phyloP scores from a whole-genome alignment of 202 grass and related monocot species.

The Tripidium arundinaceum region DNA sequence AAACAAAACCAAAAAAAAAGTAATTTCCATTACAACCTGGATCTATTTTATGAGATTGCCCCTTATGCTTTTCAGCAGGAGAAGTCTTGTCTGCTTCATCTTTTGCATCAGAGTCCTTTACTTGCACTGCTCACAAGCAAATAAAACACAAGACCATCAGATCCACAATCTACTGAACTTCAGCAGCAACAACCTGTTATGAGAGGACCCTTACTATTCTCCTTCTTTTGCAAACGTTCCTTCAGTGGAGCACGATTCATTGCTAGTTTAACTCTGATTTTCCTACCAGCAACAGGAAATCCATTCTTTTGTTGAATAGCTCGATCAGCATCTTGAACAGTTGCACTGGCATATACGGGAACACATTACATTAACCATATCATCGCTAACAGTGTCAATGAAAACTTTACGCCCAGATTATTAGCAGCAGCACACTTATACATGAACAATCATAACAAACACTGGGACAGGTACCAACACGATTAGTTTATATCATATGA shows the following conservation, averaged over 20 bases:
- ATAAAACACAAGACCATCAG: background rate
- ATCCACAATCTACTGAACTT: slow-evolving; percentile 9
- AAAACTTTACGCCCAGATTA: background rate
- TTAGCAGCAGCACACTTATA: background rate
- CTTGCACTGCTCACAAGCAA: slow-evolving; percentile 30
- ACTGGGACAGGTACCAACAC: background rate
- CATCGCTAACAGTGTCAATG: background rate
- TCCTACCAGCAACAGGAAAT: slow-evolving; percentile 58
- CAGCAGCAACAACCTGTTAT: background rate
- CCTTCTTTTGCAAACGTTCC: slow-evolving; percentile 57
- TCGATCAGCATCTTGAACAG: slow-evolving; percentile 77
- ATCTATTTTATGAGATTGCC: slow-evolving; percentile 18
- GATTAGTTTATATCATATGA: background rate
- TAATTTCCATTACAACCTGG: slow-evolving; percentile 29
- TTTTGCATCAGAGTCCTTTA: slow-evolving; percentile 31
- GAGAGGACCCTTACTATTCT: slow-evolving; percentile 49
- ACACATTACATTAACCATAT: slow-evolving; percentile 19
- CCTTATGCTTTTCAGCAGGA: slow-evolving; percentile 29
- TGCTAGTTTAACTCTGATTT: slow-evolving; percentile 85
- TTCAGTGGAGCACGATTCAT: slow-evolving; percentile 64
- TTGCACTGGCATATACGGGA: slow-evolving; percentile 47
- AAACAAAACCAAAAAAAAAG: background rate
- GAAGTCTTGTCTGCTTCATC: slow-evolving; percentile 24
- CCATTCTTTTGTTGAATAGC: slow-evolving; percentile 82
- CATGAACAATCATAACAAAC: background rate